These are phyloP conservation scores for Leishmania gerbilli DNA, from an alignment of 208 protist species.

Conservation along the genomic window DNA sequence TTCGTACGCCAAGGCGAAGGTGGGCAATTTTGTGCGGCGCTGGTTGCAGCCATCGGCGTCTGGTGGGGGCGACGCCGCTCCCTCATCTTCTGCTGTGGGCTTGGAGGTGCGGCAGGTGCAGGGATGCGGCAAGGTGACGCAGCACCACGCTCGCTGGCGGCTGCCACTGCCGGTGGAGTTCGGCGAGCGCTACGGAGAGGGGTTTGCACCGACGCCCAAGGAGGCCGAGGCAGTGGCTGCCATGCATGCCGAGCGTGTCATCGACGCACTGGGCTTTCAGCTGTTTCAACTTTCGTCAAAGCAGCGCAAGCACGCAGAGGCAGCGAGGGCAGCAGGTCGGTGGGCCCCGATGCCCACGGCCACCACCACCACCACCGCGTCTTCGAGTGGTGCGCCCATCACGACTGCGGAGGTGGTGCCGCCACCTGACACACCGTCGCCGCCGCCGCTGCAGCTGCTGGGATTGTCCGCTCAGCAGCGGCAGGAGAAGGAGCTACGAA, in stretches of 20 bases:
- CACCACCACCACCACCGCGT: conserved; percentile 9
- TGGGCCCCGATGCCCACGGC: conserved; percentile 45
- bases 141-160: conserved; percentile 65
- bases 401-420: conserved; percentile 21
- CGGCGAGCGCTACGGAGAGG: conserved; percentile 75
- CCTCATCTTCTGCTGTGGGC: conserved; percentile 1
- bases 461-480: conserved; percentile 16
- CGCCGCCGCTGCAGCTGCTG: conserved; percentile 37
- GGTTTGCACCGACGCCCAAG: conserved; percentile 66
- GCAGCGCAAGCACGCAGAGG: conserved; percentile 81
- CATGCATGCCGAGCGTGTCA: conserved; percentile 88
- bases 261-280: conserved; percentile 78
- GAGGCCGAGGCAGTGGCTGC: conserved; percentile 77
- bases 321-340: conserved; percentile 58
- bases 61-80: neutral
- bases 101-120: conserved; percentile 68
- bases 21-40: conserved; percentile 66
- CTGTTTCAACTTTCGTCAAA: conserved; percentile 82
- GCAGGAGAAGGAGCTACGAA: conserved; percentile 44
- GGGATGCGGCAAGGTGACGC: conserved; percentile 11
- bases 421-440: conserved; percentile 40
- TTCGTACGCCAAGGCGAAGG: conserved; percentile 70
- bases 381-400: conserved; percentile 8
- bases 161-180: conserved; percentile 73
- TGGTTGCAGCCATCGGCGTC: conserved; percentile 9